Evolutionary conservation across 2,329 filamentous ascomycete genomes (phyloP).

Genomic region (Juglanconis sp.): DNA sequence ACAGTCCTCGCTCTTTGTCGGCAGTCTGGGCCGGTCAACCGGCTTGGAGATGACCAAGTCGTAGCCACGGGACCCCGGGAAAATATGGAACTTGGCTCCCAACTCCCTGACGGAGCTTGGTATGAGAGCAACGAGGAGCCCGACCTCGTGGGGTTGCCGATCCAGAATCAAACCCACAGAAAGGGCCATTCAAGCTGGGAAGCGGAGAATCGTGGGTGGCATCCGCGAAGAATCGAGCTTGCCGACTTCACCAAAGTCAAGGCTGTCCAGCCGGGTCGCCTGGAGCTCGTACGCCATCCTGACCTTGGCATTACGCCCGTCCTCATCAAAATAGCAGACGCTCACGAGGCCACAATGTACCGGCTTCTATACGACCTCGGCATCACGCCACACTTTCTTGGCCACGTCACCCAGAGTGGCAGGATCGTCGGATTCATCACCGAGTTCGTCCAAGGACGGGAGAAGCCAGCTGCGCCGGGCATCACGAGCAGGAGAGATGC

Average conservation of each 20-base stretch:
- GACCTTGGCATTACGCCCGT: constrained; percentile 5
- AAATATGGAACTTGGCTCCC: background rate
- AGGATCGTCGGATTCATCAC: constrained; percentile 13
- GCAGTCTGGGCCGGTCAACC: background rate
- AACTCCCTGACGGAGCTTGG: background rate
- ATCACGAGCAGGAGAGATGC: background rate
- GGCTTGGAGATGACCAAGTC: background rate
- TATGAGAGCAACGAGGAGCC: background rate
- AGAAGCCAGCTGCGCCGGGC: accelerated
- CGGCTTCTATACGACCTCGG: constrained; percentile 3
- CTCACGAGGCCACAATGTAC: constrained; percentile 9
- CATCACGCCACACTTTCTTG: constrained; percentile 14
- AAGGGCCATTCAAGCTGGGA: background rate
- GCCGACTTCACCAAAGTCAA: background rate
- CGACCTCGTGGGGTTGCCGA: background rate
- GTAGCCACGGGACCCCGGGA: too few species aligned
- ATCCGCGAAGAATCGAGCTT: constrained; percentile 4
- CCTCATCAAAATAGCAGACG: constrained; percentile 15
- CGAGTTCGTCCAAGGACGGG: constrained; percentile 9
- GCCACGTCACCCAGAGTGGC: constrained; percentile 9
- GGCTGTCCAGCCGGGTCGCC: constrained; percentile 13
- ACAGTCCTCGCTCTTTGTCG: background rate
- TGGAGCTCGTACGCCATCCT: constrained; percentile 14
- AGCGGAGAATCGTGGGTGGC: background rate
- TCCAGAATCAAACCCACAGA: background rate